A percentile compares a stretch with the other conserved stretches of the same genome.
phyloP scores from a whole-genome alignment of 2,329 filamentous ascomycete species.

The Neodidymelliopsis sp. region DNA sequence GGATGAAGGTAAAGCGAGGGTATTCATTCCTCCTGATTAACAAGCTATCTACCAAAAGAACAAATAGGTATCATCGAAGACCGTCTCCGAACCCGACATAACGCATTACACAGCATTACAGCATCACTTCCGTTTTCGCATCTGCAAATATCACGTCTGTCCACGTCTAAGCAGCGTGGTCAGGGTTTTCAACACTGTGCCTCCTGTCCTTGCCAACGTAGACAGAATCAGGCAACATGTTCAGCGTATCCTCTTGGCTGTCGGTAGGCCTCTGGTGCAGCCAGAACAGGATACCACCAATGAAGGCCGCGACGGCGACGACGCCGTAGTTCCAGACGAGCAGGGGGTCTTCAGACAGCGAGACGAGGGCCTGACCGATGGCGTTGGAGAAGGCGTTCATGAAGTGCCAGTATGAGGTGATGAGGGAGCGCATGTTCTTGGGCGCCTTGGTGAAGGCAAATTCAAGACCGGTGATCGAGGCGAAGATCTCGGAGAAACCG shows the following conservation, averaged over 20 bases:
- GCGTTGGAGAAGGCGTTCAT: constrained; percentile 74
- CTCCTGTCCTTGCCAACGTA: constrained; percentile 43
- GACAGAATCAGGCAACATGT: constrained; percentile 60
- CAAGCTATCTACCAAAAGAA: constrained; percentile 7
- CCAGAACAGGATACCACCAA: constrained; percentile 73
- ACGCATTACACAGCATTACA: constrained; percentile 8
- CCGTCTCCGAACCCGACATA: not conserved
- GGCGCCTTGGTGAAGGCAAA: constrained; percentile 82
- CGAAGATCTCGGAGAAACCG: constrained; percentile 65
- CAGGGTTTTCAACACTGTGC: constrained; percentile 34
- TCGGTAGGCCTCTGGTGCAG: constrained; percentile 71
- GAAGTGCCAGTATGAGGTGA: constrained; percentile 72
- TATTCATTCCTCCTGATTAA: constrained; percentile 5
- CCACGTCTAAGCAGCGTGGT: constrained; percentile 17
- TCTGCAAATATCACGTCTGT: not conserved
- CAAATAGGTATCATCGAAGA: constrained; percentile 19
- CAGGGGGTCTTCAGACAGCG: constrained; percentile 68
- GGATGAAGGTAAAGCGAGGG: constrained; percentile 3
- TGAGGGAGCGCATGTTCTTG: constrained; percentile 81
- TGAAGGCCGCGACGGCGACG: constrained; percentile 67
- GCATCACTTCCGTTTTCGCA: not conserved
- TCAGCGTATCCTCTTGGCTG: constrained; percentile 71
- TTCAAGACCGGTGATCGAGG: constrained; percentile 70
- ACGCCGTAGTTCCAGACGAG: constrained; percentile 76
- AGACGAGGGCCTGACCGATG: constrained; percentile 72